A percentile compares a stretch with the other conserved stretches of the same genome.
These are phyloP conservation scores for Sclerotinia trifoliorum DNA, from an alignment of 2,329 filamentous ascomycete genomes.

Conservation along the genomic window DNA sequence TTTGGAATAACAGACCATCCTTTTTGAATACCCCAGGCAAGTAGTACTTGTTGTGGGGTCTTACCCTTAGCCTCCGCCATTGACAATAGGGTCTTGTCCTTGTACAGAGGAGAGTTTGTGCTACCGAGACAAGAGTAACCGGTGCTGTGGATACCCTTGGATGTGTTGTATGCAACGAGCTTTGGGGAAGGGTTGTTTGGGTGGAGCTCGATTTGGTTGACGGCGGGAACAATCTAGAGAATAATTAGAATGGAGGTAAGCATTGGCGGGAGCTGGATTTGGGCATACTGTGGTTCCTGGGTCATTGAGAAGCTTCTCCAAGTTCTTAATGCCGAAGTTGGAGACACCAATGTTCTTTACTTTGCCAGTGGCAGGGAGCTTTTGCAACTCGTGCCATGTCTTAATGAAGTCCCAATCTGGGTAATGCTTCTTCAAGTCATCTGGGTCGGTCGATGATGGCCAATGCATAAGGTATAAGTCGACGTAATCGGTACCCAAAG, in stretches of 20 bases:
- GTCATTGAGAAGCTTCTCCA: constrained; percentile 72
- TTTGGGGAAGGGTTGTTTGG: constrained; percentile 80
- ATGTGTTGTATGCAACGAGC: constrained; percentile 68
- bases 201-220: constrained; percentile 82
- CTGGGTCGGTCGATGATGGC: constrained; percentile 63
- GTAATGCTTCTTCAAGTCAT: constrained; percentile 60
- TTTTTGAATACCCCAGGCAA: constrained; percentile 78
- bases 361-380: constrained; percentile 66
- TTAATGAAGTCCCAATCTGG: constrained; percentile 80
- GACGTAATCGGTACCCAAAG: constrained; percentile 62
- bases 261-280: not conserved
- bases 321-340: constrained; percentile 79
- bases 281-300: constrained; percentile 56
- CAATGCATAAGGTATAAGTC: constrained; percentile 73
- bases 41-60: constrained; percentile 71
- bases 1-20: constrained; percentile 86
- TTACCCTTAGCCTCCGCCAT: constrained; percentile 66
- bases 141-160: constrained; percentile 72
- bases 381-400: constrained; percentile 73
- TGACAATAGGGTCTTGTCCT: constrained; percentile 60
- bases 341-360: constrained; percentile 80
- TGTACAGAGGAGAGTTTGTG: constrained; percentile 67
- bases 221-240: constrained; percentile 56
- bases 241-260: constrained; percentile 9
- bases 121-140: constrained; percentile 74